Evolutionary conservation across 2,329 filamentous ascomycete genomes (phyloP).

Genomic region (Tolypocladium tundrense): DNA sequence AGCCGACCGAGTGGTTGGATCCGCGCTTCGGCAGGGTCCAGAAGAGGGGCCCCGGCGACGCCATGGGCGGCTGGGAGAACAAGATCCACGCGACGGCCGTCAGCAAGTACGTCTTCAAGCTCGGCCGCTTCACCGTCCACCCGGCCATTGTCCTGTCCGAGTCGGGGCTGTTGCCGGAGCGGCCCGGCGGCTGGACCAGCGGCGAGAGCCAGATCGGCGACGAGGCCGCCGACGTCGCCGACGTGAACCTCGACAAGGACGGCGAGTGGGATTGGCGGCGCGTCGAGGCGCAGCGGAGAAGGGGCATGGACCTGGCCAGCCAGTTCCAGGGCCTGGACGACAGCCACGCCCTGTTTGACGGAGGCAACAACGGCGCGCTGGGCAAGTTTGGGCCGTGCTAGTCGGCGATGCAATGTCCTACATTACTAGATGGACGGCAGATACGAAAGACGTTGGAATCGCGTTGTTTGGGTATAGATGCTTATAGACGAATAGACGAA

Average conservation of each 20-base stretch:
- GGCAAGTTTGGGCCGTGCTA: constrained; percentile 36
- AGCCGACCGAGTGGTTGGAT: constrained; percentile 43
- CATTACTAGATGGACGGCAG: background rate
- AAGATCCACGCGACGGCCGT: constrained; percentile 62
- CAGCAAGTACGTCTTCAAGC: constrained; percentile 75
- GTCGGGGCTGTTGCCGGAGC: constrained; percentile 62
- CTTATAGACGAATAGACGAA: background rate
- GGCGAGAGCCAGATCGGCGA: constrained; percentile 32
- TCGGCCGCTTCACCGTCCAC: constrained; percentile 72
- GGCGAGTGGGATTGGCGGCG: constrained; percentile 48
- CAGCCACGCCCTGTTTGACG: constrained; percentile 40
- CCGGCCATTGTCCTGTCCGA: constrained; percentile 66
- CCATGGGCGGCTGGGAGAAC: constrained; percentile 41
- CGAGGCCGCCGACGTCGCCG: constrained; percentile 25
- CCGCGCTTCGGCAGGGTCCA: constrained; percentile 30
- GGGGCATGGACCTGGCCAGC: constrained; percentile 43
- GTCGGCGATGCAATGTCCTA: background rate
- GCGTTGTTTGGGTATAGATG: background rate
- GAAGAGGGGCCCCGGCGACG: constrained; percentile 26
- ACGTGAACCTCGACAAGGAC: constrained; percentile 21
- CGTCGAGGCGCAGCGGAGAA: constrained; percentile 43
- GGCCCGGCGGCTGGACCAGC: constrained; percentile 55
- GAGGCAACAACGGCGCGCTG: constrained; percentile 40
- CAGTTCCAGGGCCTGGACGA: constrained; percentile 49
- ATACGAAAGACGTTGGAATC: background rate